Base-by-base conservation (phyloP, 2,329 filamentous ascomycete genomes). In the Aphanocladium album region DNA sequence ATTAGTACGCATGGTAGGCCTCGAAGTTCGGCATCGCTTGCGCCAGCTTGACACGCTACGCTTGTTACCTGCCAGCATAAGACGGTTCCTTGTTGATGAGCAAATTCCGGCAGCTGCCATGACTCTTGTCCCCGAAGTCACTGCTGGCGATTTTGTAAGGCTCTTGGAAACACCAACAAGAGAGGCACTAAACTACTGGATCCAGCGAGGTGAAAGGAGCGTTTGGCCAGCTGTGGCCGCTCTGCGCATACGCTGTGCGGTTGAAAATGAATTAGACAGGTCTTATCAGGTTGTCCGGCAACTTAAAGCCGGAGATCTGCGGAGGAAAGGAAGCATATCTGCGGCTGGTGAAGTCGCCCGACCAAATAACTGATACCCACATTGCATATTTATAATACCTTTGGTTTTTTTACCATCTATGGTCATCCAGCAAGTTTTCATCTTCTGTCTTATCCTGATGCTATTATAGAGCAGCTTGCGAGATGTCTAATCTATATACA, bases 211-310 rank as follows among this genome's bases (percentile, higher is more conserved):
- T 1, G 93, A 98, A 74, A 79, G 87, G 63, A 93, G 90, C 65
- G 91, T 96, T 0, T 98, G 93, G 93, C 93, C 93, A 0, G 90
- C 91, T 2, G 85, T 96, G 3, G 87, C 87, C 35, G 91, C 92
- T 16, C 75, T 98, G 63, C 88, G 89, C 67, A 87, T 96, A 7
- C 80, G 93, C 7, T 95, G 91, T 72, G 89, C 88, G 5, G 83
- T 98, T 8, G 93, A 98, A 73, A 88, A 92, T 60, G 92, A 96
- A 71, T 79, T 98, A 12, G 93, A 97, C 72, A 80, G 87, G 51
- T 89, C 90, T 0, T 97, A 96, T 72, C 90, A 96, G 73, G 79
- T 89, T 61, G 89, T 93, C 0, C 80, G 91, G 62, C 83, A 88
- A 63, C 72, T 83, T 33, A 84, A 83, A 68, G 81, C 82, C 0